Evolutionary conservation across 345 rosid genomes (phyloP).

Genomic region (Eucalyptus decipiens): DNA sequence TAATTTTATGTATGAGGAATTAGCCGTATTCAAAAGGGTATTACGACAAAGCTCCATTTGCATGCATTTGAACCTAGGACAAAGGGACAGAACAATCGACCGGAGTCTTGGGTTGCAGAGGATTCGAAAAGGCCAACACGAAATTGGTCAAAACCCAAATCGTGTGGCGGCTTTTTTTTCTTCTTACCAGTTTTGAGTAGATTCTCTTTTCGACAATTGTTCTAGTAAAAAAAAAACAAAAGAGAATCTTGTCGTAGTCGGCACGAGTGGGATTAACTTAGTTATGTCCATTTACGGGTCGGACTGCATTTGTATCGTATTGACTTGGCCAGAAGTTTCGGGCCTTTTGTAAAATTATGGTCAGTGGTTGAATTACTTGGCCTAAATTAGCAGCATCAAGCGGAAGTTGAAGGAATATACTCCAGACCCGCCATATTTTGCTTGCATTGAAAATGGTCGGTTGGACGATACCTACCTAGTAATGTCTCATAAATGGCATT

Average conservation of each 20-base stretch:
- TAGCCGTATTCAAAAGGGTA: background rate
- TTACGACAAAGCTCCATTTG: background rate
- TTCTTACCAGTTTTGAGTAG: background rate
- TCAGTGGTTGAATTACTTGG: background rate
- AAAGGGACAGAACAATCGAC: background rate
- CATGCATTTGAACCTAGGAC: background rate
- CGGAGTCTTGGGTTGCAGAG: background rate
- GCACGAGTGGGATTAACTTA: background rate
- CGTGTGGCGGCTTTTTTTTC: background rate
- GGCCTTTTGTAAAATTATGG: background rate
- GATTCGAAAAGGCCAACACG: background rate
- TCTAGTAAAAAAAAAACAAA: accelerated
- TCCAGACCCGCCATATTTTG: background rate
- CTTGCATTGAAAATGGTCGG: background rate
- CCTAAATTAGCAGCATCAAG: background rate
- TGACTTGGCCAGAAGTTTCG: background rate
- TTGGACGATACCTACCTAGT: background rate
- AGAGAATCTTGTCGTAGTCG: background rate
- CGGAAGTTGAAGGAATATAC: background rate
- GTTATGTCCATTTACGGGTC: accelerated
- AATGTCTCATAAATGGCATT: background rate
- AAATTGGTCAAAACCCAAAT: background rate
- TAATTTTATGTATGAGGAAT: background rate
- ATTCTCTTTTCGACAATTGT: background rate
- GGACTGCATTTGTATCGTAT: background rate